Conservation (phyloP, 352 stramenopile species). For the Globisporangium cystogenes region DNA sequence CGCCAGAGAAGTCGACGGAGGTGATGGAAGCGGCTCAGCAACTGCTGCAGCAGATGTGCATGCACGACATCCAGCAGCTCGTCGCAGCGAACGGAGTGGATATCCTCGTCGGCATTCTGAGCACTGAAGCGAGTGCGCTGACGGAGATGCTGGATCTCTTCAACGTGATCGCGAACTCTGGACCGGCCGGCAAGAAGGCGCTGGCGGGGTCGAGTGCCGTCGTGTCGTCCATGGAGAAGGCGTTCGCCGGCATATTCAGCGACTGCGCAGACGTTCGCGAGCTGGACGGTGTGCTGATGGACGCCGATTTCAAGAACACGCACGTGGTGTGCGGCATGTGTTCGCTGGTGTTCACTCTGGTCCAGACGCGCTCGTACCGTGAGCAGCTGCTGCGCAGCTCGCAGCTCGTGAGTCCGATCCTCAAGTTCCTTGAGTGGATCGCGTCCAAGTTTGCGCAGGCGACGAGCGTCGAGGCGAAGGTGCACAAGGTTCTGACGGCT, state of each 20-base stretch:
- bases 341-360: conserved; percentile 45
- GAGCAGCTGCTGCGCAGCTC: conserved; percentile 44
- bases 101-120: conserved; percentile 36
- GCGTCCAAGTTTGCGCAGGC: conserved; percentile 31
- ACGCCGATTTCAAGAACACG: conserved; percentile 28
- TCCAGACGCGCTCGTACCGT: conserved; percentile 24
- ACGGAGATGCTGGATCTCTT: conserved; percentile 56
- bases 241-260: conserved; percentile 19
- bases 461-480: conserved; percentile 23
- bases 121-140: conserved; percentile 21
- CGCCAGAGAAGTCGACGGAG: conserved; percentile 14
- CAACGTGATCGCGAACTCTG: conserved; percentile 49
- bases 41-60: conserved; percentile 51
- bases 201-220: conserved; percentile 48
- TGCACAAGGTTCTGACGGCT: conserved; percentile 25
- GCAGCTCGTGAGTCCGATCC: conserved; percentile 3
- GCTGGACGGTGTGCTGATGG: conserved; percentile 11
- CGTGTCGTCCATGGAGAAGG: conserved; percentile 32
- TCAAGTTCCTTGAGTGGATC: conserved; percentile 28
- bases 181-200: conserved; percentile 29
- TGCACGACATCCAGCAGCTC: conserved; percentile 57
- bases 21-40: conserved; percentile 30
- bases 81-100: conserved; percentile 58
- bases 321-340: conserved; percentile 48
- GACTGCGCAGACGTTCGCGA: conserved; percentile 10